These are phyloP conservation scores for Botryotinia calthae DNA, from an alignment of 2,329 filamentous ascomycete species.

Conservation along the genomic window DNA sequence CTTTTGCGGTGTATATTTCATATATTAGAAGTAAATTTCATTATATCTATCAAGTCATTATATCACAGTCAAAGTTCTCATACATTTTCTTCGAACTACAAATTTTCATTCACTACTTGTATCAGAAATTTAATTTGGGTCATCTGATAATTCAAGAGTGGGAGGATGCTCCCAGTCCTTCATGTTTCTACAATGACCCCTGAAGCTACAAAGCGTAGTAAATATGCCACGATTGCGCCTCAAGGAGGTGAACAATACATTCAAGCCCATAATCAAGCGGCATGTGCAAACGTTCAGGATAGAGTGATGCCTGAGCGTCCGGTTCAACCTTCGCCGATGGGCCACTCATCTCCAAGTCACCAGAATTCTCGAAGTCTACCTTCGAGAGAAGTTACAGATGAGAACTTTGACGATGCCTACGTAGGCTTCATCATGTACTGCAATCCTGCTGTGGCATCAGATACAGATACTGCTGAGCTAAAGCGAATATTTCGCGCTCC, in stretches of 20 bases:
- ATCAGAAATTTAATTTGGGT: neutral
- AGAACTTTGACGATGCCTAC: constrained; percentile 77
- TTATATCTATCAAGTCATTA: constrained; percentile 6
- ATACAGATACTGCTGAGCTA: constrained; percentile 67
- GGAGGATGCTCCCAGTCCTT: constrained; percentile 25
- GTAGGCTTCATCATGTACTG: constrained; percentile 84
- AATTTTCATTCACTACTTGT: neutral
- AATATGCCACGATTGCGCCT: constrained; percentile 26
- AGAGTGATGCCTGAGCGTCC: constrained; percentile 21
- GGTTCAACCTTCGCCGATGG: constrained; percentile 17
- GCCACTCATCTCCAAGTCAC: neutral
- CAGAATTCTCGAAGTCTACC: constrained; percentile 50
- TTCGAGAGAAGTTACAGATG: constrained; percentile 62
- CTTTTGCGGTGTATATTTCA: neutral
- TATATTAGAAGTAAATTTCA: constrained; percentile 7
- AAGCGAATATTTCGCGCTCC: constrained; percentile 74
- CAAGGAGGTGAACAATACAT: constrained; percentile 21
- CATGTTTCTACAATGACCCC: constrained; percentile 23
- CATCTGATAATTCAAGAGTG: neutral
- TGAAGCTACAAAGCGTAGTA: constrained; percentile 27
- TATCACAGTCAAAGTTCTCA: neutral
- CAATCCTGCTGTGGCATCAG: constrained; percentile 75
- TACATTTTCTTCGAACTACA: neutral
- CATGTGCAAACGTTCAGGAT: constrained; percentile 21
- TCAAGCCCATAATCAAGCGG: constrained; percentile 20